Base-by-base conservation (phyloP, 108 stramenopile genomes). In the Cyclotella cryptica region DNA sequence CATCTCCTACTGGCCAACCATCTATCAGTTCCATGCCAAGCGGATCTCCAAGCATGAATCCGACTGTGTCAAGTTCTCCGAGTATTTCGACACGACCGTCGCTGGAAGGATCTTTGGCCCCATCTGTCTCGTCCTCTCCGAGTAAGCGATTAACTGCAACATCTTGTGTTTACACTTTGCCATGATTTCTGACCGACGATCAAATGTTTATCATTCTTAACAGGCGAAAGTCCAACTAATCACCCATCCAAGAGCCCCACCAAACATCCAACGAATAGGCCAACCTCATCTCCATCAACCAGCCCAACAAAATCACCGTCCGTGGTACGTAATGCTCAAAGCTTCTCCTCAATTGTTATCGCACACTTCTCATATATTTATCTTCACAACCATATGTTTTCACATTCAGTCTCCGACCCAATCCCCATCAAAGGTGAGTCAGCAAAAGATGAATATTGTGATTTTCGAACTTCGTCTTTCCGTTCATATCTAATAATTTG, bases 141-240 rank as follows among this genome's bases (percentile, higher is more conserved):
- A 61, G 60, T 61, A 39, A 61, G 55, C 3, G 35, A 24, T 26
- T 24, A 26, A 57, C 22, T 8, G 19, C 24, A 12, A 12, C 24
- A 3, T n/a, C 12, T 24, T 26, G n/a, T 5, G 24, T 57, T 3
- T 57, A 5, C 1, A 21, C 24, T 24, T 24, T 24, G 55, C 19
- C 5, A 2, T 26, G 8, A 24, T 26, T 22, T 57, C 24, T 26
- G 24, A 57, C n/a, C 3, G 12, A 24, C 12, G n/a, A 10, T 13
- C 55, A 22, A 22, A 21, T 57, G 24, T 22, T 57, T 12, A 8
- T 57, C 8, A 24, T 61, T 39, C 0, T 13, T 39, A 18, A 39
- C 35, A 61, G 60, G 60, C 35, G 35, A 61, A 29, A 61, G 60
- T 40, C 71, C 71, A 27, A 72, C 59, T 14, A 54, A 44, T 29